Percentiles rank a stretch among this genome's conserved stretches.
Conservation (phyloP, 495 filamentous ascomycete genomes). For the Penicillium samsonianum region DNA sequence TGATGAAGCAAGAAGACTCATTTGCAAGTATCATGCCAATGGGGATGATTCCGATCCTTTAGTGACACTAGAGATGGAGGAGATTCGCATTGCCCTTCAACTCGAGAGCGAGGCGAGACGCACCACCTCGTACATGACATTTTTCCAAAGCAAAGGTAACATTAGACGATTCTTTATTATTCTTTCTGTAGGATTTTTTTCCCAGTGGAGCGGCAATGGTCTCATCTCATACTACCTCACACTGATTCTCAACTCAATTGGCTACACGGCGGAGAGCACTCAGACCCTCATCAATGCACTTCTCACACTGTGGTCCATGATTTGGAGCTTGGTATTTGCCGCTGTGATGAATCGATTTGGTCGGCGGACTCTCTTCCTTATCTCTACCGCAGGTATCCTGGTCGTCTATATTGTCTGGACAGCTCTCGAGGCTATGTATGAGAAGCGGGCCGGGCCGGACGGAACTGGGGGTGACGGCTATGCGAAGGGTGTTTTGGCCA, state of each 20-base stretch:
- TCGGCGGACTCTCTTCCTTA: slow-evolving; percentile 57
- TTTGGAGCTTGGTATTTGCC: slow-evolving; percentile 54
- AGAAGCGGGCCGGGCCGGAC: slow-evolving; percentile 6
- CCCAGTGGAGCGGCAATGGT: slow-evolving; percentile 18
- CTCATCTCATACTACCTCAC: slow-evolving; percentile 51
- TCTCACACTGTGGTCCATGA: slow-evolving; percentile 40
- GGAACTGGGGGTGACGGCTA: slow-evolving; percentile 9
- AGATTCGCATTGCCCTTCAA: slow-evolving; percentile 30
- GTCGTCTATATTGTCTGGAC: slow-evolving; percentile 58
- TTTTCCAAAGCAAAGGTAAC: slow-evolving; percentile 13
- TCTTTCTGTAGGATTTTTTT: slow-evolving; percentile 12
- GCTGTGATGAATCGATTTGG: slow-evolving; percentile 57
- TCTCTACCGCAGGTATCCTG: slow-evolving; percentile 60
- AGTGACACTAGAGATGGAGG: slow-evolving; percentile 29
- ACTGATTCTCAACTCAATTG: slow-evolving; percentile 38
- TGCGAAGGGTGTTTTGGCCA: slow-evolving; percentile 25
- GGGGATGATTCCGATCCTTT: slow-evolving; percentile 19
- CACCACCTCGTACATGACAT: slow-evolving; percentile 21
- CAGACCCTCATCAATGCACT: slow-evolving; percentile 36
- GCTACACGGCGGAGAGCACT: slow-evolving; percentile 28
- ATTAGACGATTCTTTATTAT: slow-evolving; percentile 12
- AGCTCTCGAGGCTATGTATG: slow-evolving; percentile 36
- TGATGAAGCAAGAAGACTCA: slow-evolving; percentile 45
- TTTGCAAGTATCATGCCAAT: slow-evolving; percentile 44
- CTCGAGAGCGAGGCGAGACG: slow-evolving; percentile 31